A percentile compares a stretch with the other conserved stretches of the same genome.
Evolutionary conservation across 2,329 filamentous ascomycete genomes (phyloP).

Genomic region (Ophiosphaerella herpotricha): DNA sequence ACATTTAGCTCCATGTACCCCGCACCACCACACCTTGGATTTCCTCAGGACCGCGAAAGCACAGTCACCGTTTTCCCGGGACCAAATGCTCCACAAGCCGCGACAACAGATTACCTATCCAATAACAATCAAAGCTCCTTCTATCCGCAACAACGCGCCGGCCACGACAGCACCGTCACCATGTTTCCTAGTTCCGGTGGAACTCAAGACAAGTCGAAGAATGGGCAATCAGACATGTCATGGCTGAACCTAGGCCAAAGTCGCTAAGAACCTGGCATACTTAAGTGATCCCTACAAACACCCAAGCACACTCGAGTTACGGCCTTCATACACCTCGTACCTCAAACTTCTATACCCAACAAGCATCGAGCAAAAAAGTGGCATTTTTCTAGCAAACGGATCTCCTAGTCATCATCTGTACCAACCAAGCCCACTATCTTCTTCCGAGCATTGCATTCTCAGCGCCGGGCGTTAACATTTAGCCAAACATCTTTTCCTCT

Average conservation of each 20-base stretch:
- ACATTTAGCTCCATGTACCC: constrained; percentile 35
- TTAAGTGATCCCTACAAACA: constrained; percentile 3
- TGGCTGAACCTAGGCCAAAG: constrained; percentile 72
- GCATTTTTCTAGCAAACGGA: constrained; percentile 24
- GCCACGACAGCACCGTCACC: constrained; percentile 60
- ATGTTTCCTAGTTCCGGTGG: constrained; percentile 31
- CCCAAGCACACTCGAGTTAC: not conserved
- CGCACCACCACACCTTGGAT: constrained; percentile 31
- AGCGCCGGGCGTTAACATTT: constrained; percentile 33
- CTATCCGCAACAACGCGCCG: constrained; percentile 51
- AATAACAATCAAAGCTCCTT: constrained; percentile 60
- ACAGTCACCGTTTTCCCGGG: constrained; percentile 42
- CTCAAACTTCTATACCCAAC: not conserved
- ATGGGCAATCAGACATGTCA: constrained; percentile 67
- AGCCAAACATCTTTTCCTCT: constrained; percentile 12
- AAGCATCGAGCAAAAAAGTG: constrained; percentile 21
- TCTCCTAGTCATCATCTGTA: constrained; percentile 20
- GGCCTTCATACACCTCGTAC: not conserved
- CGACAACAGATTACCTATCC: constrained; percentile 17
- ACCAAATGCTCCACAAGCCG: constrained; percentile 16
- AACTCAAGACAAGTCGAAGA: constrained; percentile 21
- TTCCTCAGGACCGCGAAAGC: constrained; percentile 57
- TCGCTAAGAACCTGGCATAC: constrained; percentile 19
- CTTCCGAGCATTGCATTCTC: constrained; percentile 33
- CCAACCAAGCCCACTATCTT: constrained; percentile 14